phyloP scores from a whole-genome alignment of 768 basidiomycete species.

The Pleurotus pulmonarius region DNA sequence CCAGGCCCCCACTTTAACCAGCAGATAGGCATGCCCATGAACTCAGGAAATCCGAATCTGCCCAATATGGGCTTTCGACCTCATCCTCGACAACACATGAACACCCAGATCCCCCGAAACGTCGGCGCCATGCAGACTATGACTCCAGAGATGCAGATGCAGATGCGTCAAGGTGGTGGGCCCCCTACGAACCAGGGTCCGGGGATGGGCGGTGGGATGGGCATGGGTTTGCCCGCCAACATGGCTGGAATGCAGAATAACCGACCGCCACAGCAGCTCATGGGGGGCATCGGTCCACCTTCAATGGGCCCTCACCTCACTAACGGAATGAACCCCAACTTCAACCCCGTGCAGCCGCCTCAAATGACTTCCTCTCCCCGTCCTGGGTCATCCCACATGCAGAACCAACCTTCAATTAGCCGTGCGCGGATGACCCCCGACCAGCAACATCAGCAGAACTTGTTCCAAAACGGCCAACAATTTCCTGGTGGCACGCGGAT shows the following conservation, averaged over 20 bases:
- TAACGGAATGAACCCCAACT: constrained; percentile 33
- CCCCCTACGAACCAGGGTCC: background rate
- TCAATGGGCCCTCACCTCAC: constrained; percentile 27
- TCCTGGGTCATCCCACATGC: constrained; percentile 31
- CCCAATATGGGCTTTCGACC: constrained; percentile 37
- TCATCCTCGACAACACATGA: constrained; percentile 29
- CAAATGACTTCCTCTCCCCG: constrained; percentile 40
- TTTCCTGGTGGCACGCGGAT: constrained; percentile 30
- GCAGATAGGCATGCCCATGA: constrained; percentile 29
- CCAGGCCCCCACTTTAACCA: constrained; percentile 4
- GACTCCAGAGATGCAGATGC: constrained; percentile 36
- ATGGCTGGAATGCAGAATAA: constrained; percentile 32
- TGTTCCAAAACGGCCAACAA: constrained; percentile 37
- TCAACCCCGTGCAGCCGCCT: constrained; percentile 30
- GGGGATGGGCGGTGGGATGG: background rate
- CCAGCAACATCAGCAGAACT: constrained; percentile 24
- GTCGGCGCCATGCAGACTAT: constrained; percentile 31
- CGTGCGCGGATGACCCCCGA: constrained; percentile 45
- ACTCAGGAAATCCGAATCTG: constrained; percentile 24
- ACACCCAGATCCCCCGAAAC: constrained; percentile 28
- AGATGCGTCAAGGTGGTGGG: constrained; percentile 30
- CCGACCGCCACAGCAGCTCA: constrained; percentile 45
- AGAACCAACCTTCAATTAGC: constrained; percentile 32
- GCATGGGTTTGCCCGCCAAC: constrained; percentile 17
- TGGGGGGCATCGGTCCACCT: constrained; percentile 41